Conservation (phyloP, 495 filamentous ascomycete genomes). For the Neurospora sp. region DNA sequence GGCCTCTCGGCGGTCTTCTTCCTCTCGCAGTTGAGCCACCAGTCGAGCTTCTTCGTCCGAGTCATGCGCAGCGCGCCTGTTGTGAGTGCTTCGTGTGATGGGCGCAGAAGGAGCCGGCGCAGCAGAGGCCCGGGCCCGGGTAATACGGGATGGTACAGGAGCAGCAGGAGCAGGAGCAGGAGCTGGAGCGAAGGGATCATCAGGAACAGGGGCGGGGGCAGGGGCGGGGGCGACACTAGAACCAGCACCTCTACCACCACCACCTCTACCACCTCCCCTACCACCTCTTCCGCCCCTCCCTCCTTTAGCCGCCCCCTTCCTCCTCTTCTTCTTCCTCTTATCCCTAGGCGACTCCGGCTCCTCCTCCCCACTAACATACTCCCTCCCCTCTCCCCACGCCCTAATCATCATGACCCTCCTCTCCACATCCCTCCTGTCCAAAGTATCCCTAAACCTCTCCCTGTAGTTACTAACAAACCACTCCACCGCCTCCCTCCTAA, state of each 20-base stretch:
- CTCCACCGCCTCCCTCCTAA: not conserved
- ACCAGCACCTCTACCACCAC: no score
- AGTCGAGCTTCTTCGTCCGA: not conserved
- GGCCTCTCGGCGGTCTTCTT: not conserved
- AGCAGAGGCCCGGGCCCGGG: not conserved
- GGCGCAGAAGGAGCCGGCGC: not conserved
- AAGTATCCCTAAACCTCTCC: not conserved
- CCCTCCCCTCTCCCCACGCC: not conserved
- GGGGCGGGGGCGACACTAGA: no score
- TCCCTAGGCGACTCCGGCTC: not conserved
- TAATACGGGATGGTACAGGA: not conserved
- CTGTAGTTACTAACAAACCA: not conserved
- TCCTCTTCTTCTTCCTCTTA: not conserved
- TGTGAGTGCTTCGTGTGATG: not conserved
- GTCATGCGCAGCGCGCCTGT: not conserved
- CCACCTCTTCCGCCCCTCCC: not conserved
- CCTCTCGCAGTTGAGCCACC: not conserved
- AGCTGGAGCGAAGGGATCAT: not conserved
- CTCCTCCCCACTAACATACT: not conserved
- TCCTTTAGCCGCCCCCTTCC: not conserved
- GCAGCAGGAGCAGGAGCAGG: not conserved
- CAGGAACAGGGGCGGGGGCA: not conserved
- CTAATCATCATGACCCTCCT: not conserved
- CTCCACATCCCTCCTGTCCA: not conserved
- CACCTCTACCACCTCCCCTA: not conserved